Percentiles rank a stretch among this genome's conserved stretches.
Evolutionary conservation across 345 rosid genomes (phyloP).

Genomic region (Turritis glabra): DNA sequence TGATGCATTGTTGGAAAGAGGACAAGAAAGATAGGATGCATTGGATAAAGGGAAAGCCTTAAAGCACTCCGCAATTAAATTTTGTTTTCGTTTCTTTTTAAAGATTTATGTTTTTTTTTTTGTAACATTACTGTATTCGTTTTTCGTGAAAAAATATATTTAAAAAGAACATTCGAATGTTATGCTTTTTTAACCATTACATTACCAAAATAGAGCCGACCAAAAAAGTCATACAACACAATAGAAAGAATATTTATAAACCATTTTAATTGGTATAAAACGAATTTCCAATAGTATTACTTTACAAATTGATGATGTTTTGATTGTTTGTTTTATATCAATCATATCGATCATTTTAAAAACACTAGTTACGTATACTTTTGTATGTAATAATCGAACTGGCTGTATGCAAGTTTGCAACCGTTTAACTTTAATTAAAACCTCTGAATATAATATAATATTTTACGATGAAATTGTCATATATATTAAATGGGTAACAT

Average conservation of each 20-base stretch:
- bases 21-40: constrained; percentile 37
- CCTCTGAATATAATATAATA: background rate
- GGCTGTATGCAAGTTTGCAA: background rate
- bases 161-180: constrained; percentile 33
- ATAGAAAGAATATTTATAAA: background rate
- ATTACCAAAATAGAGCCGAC: constrained; percentile 30
- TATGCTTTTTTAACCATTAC: constrained; percentile 14
- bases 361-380: background rate
- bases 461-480: background rate
- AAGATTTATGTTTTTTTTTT: background rate
- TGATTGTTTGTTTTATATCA: background rate
- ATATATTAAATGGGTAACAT: too few species aligned
- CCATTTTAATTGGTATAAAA: background rate
- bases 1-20: constrained; percentile 36
- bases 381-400: background rate
- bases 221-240: background rate
- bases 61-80: constrained; percentile 38
- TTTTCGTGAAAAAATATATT: background rate
- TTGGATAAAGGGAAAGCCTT: constrained; percentile 55
- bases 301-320: background rate
- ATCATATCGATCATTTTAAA: background rate
- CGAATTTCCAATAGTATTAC: background rate
- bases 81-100: constrained; percentile 10
- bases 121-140: constrained; percentile 13
- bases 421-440: background rate